These are phyloP conservation scores for Yamadazyma songkhlaensis DNA, from an alignment of 1,139 yeast genomes.

Conservation along the genomic window DNA sequence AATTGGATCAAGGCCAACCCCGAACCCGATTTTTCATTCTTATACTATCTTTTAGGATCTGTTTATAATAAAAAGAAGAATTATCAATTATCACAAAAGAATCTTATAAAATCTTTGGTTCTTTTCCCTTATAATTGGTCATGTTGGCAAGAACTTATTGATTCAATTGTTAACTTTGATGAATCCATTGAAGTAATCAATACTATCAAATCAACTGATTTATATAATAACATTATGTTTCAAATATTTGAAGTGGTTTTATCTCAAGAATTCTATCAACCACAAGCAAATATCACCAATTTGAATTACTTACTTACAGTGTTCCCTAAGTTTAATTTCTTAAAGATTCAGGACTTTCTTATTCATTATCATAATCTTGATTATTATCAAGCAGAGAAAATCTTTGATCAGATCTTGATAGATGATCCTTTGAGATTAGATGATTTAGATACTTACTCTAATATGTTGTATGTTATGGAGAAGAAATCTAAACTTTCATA, in stretches of 20 bases:
- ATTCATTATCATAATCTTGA: slow-evolving; percentile 79
- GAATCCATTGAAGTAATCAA: slow-evolving; percentile 53
- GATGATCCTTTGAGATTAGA: slow-evolving; percentile 88
- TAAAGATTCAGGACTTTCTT: slow-evolving; percentile 78
- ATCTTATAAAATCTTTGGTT: slow-evolving; percentile 55
- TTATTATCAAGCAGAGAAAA: slow-evolving; percentile 71
- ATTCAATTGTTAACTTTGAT: slow-evolving; percentile 62
- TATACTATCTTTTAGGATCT: slow-evolving; percentile 69
- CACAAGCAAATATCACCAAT: slow-evolving; percentile 44
- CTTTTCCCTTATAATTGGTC: slow-evolving; percentile 88
- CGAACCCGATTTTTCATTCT: slow-evolving; percentile 41
- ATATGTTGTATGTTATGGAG: slow-evolving; percentile 92
- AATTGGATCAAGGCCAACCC: slow-evolving; percentile 18
- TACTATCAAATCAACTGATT: slow-evolving; percentile 28
- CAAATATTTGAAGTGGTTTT: slow-evolving; percentile 67
- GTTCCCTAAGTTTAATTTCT: slow-evolving; percentile 71
- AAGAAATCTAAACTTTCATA: slow-evolving; percentile 80
- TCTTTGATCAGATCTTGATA: slow-evolving; percentile 71
- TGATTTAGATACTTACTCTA: slow-evolving; percentile 88
- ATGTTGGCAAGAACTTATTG: slow-evolving; percentile 82
- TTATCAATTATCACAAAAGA: slow-evolving; percentile 53
- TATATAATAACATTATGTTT: slow-evolving; percentile 49
- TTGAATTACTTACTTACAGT: slow-evolving; percentile 45
- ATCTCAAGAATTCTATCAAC: slow-evolving; percentile 79
- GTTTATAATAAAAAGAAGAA: slow-evolving; percentile 64